Evolutionary conservation across 169 alveolate genomes (phyloP), one percentile per base, ranked within the genome.

Genomic region (Eimeria tenella): DNA sequence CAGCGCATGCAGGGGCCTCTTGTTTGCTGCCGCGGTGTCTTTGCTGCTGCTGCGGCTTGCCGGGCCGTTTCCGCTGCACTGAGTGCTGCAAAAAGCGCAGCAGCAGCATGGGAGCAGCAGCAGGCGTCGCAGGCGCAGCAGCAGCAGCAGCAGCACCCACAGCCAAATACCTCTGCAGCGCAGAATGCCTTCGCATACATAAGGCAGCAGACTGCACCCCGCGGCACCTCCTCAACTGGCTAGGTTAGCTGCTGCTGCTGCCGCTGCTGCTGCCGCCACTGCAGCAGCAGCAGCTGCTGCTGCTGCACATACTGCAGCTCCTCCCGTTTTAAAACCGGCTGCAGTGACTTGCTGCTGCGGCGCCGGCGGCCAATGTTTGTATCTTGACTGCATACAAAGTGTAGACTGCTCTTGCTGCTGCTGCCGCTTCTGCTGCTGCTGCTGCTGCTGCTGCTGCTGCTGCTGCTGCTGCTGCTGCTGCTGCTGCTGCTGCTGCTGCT

Each of bases 1-100:
- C 82, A 23, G 82, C 82, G 49, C 53, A 71, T 31, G 82, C 82
- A 21, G 82, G 82, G 49, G 0, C 49, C 6, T 71, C 82, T n/a
- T 71, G 53, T 6, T 31, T 23, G 82, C 82, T 71, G 56, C 82
- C 82, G 15, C 82, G 82, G 17, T 8, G 56, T 6, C 82, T 71
- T 6, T 71, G 82, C 53, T 71, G 82, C 56, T 71, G 82, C 82
- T 71, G 82, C 82, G 82, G 82, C 82, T n/a, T 71, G 82, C 82
- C 82, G 8, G 82, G 53, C 0, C 21, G 53, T 23, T 71, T 71
- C 82, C 49, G 82, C 53, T 71, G 82, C 42, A 71, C 82, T 8
- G 52, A 21, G 53, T 71, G 82, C 52, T 71, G 49, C 52, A 71
- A 5, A 50, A 71, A 71, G 82, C 82, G 82, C 31, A 68, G 65